phyloP scores from a whole-genome alignment of 805 yeast genomes.

The Hemisphaericaspora nanyangensis region DNA sequence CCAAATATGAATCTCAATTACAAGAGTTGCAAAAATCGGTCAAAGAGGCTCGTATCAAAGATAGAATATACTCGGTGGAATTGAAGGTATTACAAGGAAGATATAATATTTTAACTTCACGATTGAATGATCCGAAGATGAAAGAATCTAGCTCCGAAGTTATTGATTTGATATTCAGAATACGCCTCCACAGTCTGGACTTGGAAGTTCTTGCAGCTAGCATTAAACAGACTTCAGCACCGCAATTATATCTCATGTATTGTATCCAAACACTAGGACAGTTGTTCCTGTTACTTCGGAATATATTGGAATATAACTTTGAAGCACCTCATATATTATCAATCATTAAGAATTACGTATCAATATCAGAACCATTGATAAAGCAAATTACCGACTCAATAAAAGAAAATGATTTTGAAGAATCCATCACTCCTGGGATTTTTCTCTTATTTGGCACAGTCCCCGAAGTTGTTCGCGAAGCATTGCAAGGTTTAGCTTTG shows the following conservation, averaged over 20 bases:
- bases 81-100: slow-evolving; percentile 2
- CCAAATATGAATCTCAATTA: background rate
- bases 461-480: too few species aligned
- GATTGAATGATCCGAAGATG: background rate
- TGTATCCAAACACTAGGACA: background rate
- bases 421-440: background rate
- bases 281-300: background rate
- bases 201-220: background rate
- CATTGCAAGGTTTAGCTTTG: background rate
- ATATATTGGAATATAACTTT: background rate
- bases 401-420: background rate
- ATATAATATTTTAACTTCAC: slow-evolving; percentile 1
- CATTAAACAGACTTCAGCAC: background rate
- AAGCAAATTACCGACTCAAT: background rate
- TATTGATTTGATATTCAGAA: background rate
- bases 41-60: background rate
- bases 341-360: slow-evolving; percentile 46
- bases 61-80: background rate
- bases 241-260: background rate
- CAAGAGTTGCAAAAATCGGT: slow-evolving; percentile 1
- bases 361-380: slow-evolving; percentile 17
- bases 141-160: background rate
- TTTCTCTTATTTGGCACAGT: too few species aligned
- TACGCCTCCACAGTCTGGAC: background rate
- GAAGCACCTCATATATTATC: slow-evolving; percentile 24